Conservation (phyloP, 2,329 filamentous ascomycete genomes). For the Colletotrichum ledebouriae region DNA sequence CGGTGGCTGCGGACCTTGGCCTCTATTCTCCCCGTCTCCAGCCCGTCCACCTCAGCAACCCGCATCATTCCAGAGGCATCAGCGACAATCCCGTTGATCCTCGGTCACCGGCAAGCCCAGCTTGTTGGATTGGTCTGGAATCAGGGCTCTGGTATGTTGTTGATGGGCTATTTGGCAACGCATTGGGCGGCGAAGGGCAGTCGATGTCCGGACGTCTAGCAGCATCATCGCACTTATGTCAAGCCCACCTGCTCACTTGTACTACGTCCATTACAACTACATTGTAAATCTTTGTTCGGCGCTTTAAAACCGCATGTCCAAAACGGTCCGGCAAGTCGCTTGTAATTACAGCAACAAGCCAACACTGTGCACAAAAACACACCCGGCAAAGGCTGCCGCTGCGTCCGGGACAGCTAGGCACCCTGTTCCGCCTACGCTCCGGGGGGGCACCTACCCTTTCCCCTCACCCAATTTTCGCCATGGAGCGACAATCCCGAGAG, state of each 20-base stretch:
- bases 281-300: not conserved
- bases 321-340: not conserved
- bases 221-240: not conserved
- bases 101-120: not conserved
- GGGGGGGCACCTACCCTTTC: constrained; percentile 19
- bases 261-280: not conserved
- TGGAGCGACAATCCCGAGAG: constrained; percentile 33
- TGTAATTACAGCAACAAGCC: constrained; percentile 5
- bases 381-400: constrained; percentile 29
- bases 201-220: not conserved
- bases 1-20: not conserved
- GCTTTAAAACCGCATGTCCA: constrained; percentile 16
- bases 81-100: not conserved
- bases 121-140: constrained; percentile 15
- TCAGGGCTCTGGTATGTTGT: constrained; percentile 5
- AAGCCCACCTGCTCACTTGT: not conserved
- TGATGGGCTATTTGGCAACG: not conserved
- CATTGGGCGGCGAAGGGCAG: not conserved
- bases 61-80: constrained; percentile 4
- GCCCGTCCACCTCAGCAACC: not conserved
- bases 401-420: constrained; percentile 27
- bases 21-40: constrained; percentile 13
- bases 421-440: constrained; percentile 36
- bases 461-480: constrained; percentile 28
- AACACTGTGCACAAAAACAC: constrained; percentile 9